Percentiles rank a stretch among this genome's conserved stretches.
phyloP scores from a whole-genome alignment of 148 eudicot species.

The Cornus suecica region DNA sequence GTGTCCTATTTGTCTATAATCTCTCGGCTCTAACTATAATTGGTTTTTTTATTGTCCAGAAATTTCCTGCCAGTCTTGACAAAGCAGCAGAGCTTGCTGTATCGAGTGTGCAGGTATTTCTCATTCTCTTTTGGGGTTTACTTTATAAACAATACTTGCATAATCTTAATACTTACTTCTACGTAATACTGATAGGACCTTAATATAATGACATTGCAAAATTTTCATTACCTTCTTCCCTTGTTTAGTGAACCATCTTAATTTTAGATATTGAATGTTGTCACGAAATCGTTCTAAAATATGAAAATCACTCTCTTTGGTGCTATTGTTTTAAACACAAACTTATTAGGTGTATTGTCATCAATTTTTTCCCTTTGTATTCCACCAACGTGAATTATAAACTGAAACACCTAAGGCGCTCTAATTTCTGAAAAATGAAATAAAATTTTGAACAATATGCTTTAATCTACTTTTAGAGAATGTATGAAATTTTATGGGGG shows the following conservation, averaged over 20 bases:
- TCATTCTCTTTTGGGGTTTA: background rate
- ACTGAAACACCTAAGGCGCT: background rate
- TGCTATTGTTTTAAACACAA: too few relatives aligned
- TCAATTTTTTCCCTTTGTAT: background rate
- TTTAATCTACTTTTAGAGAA: too few relatives aligned
- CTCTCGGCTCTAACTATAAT: background rate
- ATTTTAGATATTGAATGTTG: background rate
- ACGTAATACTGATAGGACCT: too few relatives aligned
- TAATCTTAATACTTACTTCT: background rate
- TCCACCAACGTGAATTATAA: background rate
- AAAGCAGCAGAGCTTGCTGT: constrained; percentile 88
- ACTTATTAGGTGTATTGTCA: background rate
- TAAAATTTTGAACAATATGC: too few relatives aligned
- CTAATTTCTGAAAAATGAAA: background rate
- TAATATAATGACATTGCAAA: background rate
- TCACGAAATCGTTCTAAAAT: too few relatives aligned
- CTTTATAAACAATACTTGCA: background rate
- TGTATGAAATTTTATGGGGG: too few relatives aligned
- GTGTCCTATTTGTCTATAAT: background rate
- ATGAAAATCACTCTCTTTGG: background rate
- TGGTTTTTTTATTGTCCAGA: constrained; percentile 41
- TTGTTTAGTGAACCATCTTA: background rate
- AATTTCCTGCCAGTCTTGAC: constrained; percentile 69
- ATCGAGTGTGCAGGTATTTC: constrained; percentile 85
- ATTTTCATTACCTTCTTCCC: background rate